Base-by-base conservation (phyloP, 371 early-diverging fungal species). In the Parasitella parasitica region DNA sequence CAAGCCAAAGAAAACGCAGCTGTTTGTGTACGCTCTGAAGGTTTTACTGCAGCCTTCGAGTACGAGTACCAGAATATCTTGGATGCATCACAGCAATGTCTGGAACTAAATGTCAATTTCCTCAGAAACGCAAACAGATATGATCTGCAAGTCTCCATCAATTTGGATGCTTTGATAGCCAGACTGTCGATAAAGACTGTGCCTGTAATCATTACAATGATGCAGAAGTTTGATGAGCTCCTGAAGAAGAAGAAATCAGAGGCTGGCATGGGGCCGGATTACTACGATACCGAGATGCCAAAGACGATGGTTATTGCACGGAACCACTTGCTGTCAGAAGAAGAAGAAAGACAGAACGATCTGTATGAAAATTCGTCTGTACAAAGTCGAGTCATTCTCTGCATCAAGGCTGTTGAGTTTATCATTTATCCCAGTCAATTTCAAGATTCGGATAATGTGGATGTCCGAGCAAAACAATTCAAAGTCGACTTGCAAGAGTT, bases 31-130 rank as follows among this genome's bases (percentile, higher is more conserved):
- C 37, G 63, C 15, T 61, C 63, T 37, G 70, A 69, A 50, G 78
- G 66, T 35, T 84, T 60, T 39, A 72, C 70, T 27, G 83, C 86
- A 0, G 77, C 78, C 6, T 71, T 88, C 30, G 82, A 84, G 38
- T 91, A 88, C 56, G 90, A 92, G 60, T 88, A 87, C 63, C 91
- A 91, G 65, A 80, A 86, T 28, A 85, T 89, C 5, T 61, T 91
- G 37, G 81, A 70, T 64, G 63, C 67, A 28, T 59, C 57, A 20
- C 85, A 69, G 52, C 69, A 62, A 71, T 82, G 73, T 0, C 64
- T 74, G 64, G 76, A 73, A 36, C 18, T 75, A 2, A 55, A 66
- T 6, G 34, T 81, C 12, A 55, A 64, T 7, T 50, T 81, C 15
- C 73, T 72, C 35, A 64, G 60, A 6, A 6, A 13, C 3, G 4